Conservation (phyloP, 768 basidiomycete genomes). For the Termitomyces sp. region DNA sequence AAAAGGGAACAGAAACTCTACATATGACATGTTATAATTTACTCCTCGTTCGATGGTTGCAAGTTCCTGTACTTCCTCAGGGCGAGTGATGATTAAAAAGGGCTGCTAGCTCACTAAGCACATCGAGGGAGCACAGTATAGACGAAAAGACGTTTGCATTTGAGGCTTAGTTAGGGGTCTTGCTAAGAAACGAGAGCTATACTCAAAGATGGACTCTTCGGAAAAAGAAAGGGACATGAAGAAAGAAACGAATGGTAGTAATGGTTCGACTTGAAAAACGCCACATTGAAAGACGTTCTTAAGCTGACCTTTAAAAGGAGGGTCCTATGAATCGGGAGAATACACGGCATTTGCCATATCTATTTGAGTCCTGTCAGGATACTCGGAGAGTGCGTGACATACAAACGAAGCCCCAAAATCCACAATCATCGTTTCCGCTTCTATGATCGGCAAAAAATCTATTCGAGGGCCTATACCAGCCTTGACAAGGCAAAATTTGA, state of each 20-base stretch:
- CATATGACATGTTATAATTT: neutral
- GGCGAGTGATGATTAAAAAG: neutral
- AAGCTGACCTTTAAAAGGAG: conserved; percentile 1
- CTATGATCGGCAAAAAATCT: neutral
- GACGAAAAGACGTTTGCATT: neutral
- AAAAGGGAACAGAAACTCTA: neutral
- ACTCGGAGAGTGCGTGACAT: neutral
- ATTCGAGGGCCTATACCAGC: neutral
- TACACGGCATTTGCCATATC: neutral
- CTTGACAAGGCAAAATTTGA: neutral
- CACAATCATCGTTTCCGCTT: neutral
- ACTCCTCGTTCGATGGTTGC: neutral
- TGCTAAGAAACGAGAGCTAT: neutral
- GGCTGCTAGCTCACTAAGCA: neutral
- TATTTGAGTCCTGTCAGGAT: neutral
- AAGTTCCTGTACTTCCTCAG: neutral
- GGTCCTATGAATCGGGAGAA: neutral
- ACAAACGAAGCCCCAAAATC: neutral
- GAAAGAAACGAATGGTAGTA: neutral
- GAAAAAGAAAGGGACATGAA: conserved; percentile 6
- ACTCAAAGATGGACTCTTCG: neutral
- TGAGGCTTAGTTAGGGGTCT: neutral
- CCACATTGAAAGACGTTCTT: conserved; percentile 2
- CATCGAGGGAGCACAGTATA: neutral
- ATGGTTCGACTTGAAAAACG: neutral